These are phyloP conservation scores for Cardamine resedifolia DNA, from an alignment of 345 rosid species.

Conservation along the genomic window DNA sequence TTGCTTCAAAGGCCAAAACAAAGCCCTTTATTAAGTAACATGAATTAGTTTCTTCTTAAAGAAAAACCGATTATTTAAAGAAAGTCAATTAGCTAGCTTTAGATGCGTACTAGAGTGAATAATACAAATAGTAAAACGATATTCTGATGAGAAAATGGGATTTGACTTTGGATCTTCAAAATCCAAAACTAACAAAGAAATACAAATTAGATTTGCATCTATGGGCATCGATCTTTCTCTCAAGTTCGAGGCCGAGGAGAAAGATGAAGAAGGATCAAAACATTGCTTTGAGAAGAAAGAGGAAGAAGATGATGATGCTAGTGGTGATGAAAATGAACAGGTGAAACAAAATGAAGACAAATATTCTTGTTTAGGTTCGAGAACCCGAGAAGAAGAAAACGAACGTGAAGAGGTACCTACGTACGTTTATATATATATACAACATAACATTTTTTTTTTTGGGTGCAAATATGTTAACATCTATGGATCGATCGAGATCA, in stretches of 20 bases:
- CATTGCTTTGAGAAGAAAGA: slow-evolving; percentile 16
- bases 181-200: slow-evolving; percentile 12
- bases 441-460: background rate
- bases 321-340: slow-evolving; percentile 18
- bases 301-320: slow-evolving; percentile 2
- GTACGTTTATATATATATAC: background rate
- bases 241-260: slow-evolving; percentile 14
- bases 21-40: background rate
- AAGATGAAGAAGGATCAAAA: slow-evolving; percentile 26
- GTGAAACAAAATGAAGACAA: slow-evolving; percentile 11
- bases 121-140: slow-evolving; percentile 40
- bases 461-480: slow-evolving; percentile 6
- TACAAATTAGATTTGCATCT: slow-evolving; percentile 14
- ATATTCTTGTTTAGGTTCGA: slow-evolving; percentile 19
- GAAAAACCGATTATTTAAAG: slow-evolving; percentile 28
- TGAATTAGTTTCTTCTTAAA: slow-evolving; percentile 20
- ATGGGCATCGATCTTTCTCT: slow-evolving; percentile 36
- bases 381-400: slow-evolving; percentile 26
- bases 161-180: slow-evolving; percentile 35
- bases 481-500: slow-evolving; percentile 22
- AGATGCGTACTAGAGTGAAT: slow-evolving; percentile 40
- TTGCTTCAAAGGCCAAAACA: background rate
- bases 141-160: slow-evolving; percentile 28
- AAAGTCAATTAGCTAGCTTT: slow-evolving; percentile 40
- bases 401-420: slow-evolving; percentile 39